A percentile compares a stretch with the other conserved stretches of the same genome.
These are phyloP conservation scores for Boletus sp. DNA, from an alignment of 768 basidiomycete species.

Conservation along the genomic window DNA sequence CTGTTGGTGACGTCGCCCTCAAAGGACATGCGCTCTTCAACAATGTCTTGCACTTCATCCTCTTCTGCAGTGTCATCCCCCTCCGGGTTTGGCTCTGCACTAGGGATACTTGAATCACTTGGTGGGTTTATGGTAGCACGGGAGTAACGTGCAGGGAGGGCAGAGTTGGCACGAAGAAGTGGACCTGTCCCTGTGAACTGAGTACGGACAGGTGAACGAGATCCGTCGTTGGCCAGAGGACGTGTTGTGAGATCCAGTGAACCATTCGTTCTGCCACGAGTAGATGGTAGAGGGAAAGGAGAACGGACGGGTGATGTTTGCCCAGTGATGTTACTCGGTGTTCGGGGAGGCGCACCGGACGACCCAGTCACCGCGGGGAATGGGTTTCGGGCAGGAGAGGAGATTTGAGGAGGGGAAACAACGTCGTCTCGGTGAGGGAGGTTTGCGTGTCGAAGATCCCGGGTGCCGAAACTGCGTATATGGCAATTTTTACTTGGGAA, in stretches of 20 bases:
- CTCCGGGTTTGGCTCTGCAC: constrained; percentile 14
- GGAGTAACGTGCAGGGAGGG: constrained; percentile 39
- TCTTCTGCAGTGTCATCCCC: constrained; percentile 27
- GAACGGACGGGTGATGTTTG: constrained; percentile 29
- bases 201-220: constrained; percentile 27
- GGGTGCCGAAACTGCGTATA: constrained; percentile 73
- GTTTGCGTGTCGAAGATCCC: constrained; percentile 69
- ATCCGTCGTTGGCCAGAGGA: constrained; percentile 10
- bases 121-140: constrained; percentile 18
- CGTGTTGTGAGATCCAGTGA: constrained; percentile 29
- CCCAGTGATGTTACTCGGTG: constrained; percentile 21
- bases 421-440: constrained; percentile 49
- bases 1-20: constrained; percentile 42
- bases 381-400: constrained; percentile 30
- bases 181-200: constrained; percentile 31
- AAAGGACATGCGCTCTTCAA: constrained; percentile 27
- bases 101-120: constrained; percentile 7
- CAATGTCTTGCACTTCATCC: constrained; percentile 28
- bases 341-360: constrained; percentile 10
- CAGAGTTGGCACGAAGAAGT: constrained; percentile 41
- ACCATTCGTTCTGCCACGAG: constrained; percentile 20
- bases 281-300: constrained; percentile 35
- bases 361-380: constrained; percentile 14
- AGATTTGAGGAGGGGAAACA: constrained; percentile 28
- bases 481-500: constrained; percentile 76